Base-by-base conservation (phyloP, 78 protist species). In the Polysphondylium violaceum region DNA sequence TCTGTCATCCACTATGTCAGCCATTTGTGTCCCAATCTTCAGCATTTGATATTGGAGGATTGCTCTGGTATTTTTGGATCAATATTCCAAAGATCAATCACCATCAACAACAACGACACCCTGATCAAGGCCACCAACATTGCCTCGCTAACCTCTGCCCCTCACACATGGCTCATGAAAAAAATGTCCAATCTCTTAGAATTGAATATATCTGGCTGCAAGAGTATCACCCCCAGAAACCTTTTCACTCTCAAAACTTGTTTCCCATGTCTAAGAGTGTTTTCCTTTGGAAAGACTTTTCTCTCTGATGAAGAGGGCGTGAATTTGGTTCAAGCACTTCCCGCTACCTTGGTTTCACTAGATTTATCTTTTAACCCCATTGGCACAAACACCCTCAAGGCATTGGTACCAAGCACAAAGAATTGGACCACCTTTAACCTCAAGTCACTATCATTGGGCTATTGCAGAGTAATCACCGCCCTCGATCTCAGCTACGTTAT, bases 291-390 rank as follows among this genome's bases (percentile, higher is more conserved):
- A 21, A 77, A 77, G 63, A 50, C 9, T 33, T 77, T 77, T 51
- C 74, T 77, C 43, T 77, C 87, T 1, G 87, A 77, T 55, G 87
- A 77, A 64, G 87, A 77, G 19, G 74, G 75, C 47, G 27, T 61
- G 0, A 27, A 64, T 0, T 53, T 77, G 38, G 74, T 77, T 44
- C 75, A 77, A 64, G 50, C 87, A 64, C 31, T 77, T 23, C 87
- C 87, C 29, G 35, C 74, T 31, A 43, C 74, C 2, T 19, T 55
- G 36, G 56, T n/a, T 2, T 63, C 74, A 50, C 27, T 77, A 19
- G 87, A 77, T 47, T 35, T 77, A 25, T 77, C 87, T 6, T 77
- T 64, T 68, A 77, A 77, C 14, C 87, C 87, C 29, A 64, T 77
- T 19, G 74, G 75, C n/a, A 31, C 33, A 31, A 43, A 43, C n/a